A percentile compares a stretch with the other conserved stretches of the same genome.
Evolutionary conservation across 208 protist genomes (phyloP).

Genomic region (Herpetomonas samuelpessoai): DNA sequence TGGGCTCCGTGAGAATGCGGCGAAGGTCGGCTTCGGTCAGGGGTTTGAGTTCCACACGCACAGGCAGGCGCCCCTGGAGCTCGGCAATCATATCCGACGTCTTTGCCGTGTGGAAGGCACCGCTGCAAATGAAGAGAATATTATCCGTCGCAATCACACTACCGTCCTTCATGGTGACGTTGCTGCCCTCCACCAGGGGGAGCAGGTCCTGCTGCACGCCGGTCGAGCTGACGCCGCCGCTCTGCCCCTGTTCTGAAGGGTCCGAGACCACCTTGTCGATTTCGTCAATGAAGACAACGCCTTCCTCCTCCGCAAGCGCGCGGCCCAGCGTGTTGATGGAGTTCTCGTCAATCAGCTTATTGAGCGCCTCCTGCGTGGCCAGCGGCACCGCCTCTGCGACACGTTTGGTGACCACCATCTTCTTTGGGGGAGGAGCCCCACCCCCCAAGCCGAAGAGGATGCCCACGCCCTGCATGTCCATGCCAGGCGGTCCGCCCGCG

Average conservation of each 20-base stretch:
- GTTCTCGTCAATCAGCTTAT: conserved; percentile 91
- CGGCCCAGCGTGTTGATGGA: conserved; percentile 81
- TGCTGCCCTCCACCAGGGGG: conserved; percentile 96
- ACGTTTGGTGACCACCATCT: conserved; percentile 61
- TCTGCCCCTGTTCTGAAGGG: conserved; percentile 24
- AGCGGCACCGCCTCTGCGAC: conserved; percentile 82
- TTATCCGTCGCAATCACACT: conserved; percentile 94
- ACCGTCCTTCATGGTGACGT: conserved; percentile 96
- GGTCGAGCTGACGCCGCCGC: conserved; percentile 87
- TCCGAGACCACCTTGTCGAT: conserved; percentile 97
- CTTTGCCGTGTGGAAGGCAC: conserved; percentile 95
- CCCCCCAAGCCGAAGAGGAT: conserved; percentile 58
- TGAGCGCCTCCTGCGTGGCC: conserved; percentile 78
- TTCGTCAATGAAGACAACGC: conserved; percentile 98
- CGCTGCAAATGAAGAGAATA: conserved; percentile 97
- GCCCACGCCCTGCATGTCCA: conserved; percentile 64
- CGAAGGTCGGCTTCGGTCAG: conserved; percentile 95
- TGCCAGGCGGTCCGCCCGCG: conserved; percentile 23
- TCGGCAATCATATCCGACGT: conserved; percentile 94
- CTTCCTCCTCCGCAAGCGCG: conserved; percentile 90
- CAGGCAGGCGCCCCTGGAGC: conserved; percentile 96
- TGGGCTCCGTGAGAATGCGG: conserved; percentile 96
- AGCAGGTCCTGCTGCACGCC: conserved; percentile 98
- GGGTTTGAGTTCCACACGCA: conserved; percentile 97
- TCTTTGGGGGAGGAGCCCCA: conserved; percentile 35